Evolutionary conservation across 2,329 filamentous ascomycete species (phyloP).

Genomic region (Aspergillus ruber): DNA sequence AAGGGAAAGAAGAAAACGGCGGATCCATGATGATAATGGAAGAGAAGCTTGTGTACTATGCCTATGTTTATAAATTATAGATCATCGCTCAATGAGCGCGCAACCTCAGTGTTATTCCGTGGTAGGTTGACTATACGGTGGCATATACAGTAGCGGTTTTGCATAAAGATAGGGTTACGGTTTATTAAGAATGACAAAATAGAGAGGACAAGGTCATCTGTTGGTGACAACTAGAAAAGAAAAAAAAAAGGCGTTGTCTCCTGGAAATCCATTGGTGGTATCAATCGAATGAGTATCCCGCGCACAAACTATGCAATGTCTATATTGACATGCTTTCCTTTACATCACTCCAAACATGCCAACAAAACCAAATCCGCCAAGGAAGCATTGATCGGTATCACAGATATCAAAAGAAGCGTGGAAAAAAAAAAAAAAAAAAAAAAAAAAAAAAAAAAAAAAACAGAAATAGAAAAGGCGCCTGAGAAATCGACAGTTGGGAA

Average conservation of each 20-base stretch:
- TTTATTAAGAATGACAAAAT: too few species aligned
- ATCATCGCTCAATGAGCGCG: too few species aligned
- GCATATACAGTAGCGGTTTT: too few species aligned
- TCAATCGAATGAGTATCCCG: neutral
- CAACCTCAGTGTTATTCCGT: conserved; percentile 8
- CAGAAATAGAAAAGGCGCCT: too few species aligned
- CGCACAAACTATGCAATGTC: neutral
- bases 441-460: too few species aligned
- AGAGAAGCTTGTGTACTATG: neutral
- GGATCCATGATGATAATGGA: neutral
- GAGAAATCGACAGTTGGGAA: too few species aligned
- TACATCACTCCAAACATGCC: neutral
- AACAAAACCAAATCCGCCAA: neutral
- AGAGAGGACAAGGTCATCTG: too few species aligned
- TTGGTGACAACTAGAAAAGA: too few species aligned
- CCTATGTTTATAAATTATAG: too few species aligned
- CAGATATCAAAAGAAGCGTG: neutral
- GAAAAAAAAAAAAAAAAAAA: too few species aligned
- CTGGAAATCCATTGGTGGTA: neutral
- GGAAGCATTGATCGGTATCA: neutral
- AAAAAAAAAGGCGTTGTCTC: too few species aligned
- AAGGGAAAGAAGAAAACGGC: conserved; percentile 1
- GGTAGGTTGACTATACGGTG: conserved; percentile 3
- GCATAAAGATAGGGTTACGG: too few species aligned
- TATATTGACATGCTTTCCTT: neutral